Evolutionary conservation across 371 early-diverging fungal genomes (phyloP).

Genomic region (Saksenaea oblongispora): DNA sequence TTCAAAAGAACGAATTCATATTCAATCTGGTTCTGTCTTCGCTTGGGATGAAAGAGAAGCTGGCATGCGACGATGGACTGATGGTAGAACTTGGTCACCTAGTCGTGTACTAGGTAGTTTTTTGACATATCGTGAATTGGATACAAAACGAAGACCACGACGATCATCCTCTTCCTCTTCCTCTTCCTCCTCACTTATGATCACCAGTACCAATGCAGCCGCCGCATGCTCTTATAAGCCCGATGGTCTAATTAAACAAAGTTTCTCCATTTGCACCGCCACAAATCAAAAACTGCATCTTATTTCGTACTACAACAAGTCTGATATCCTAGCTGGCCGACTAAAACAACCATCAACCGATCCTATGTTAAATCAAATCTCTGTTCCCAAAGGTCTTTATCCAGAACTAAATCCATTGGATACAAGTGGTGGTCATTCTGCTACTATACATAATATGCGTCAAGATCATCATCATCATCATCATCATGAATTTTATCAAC

Average conservation of each 20-base stretch:
- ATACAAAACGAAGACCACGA: slow-evolving; percentile 52
- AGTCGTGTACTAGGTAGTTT: slow-evolving; percentile 79
- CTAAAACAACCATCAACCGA: slow-evolving; percentile 57
- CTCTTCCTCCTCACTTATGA: slow-evolving; percentile 19
- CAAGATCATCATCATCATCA: slow-evolving; percentile 14
- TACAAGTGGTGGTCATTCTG: slow-evolving; percentile 48
- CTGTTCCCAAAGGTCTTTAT: slow-evolving; percentile 64
- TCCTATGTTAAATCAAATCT: slow-evolving; percentile 49
- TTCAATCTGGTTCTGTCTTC: slow-evolving; percentile 79
- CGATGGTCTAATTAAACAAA: slow-evolving; percentile 63
- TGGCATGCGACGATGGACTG: slow-evolving; percentile 91
- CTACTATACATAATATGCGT: slow-evolving; percentile 45
- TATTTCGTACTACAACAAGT: slow-evolving; percentile 84
- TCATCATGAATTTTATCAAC: slow-evolving; percentile 14
- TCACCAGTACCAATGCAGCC: slow-evolving; percentile 29
- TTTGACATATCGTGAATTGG: slow-evolving; percentile 75
- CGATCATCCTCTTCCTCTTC: slow-evolving; percentile 19
- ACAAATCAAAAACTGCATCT: slow-evolving; percentile 82
- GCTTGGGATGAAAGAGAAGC: slow-evolving; percentile 88
- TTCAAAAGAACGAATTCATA: slow-evolving; percentile 61
- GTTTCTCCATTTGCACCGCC: slow-evolving; percentile 69
- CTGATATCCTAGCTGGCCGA: slow-evolving; percentile 62
- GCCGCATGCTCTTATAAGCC: slow-evolving; percentile 56
- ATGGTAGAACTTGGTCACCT: slow-evolving; percentile 85
- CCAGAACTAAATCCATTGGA: slow-evolving; percentile 59